Percentiles rank a stretch among this genome's conserved stretches.
phyloP scores from a whole-genome alignment of 345 rosid species.

The Dimocarpus longan region DNA sequence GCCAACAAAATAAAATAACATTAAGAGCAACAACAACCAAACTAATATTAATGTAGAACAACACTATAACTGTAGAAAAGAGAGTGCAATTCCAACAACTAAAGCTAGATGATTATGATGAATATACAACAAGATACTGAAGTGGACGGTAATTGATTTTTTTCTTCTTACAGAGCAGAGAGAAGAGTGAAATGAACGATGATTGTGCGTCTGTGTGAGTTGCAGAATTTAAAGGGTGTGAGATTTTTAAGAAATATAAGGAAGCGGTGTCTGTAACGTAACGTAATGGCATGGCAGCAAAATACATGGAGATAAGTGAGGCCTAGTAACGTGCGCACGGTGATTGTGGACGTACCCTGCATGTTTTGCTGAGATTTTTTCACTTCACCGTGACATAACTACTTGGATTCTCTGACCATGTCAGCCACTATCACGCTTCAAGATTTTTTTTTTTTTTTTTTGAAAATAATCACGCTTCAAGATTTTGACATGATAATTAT shows the following conservation, averaged over 20 bases:
- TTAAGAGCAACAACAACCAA: background rate
- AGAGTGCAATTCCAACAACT: background rate
- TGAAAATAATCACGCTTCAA: background rate
- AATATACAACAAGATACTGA: no score
- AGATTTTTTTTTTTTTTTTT: no score
- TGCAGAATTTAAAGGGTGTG: no score
- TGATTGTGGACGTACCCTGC: background rate
- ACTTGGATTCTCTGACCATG: no score
- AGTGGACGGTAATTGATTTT: background rate
- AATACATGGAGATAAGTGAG: background rate
- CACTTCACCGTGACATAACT: no score
- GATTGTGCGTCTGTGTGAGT: background rate
- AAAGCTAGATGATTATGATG: background rate
- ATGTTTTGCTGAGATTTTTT: no score
- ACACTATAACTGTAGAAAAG: background rate
- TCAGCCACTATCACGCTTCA: background rate
- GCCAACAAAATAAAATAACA: background rate
- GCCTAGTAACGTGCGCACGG: background rate
- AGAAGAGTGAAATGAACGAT: background rate
- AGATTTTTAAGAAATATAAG: no score
- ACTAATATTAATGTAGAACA: background rate
- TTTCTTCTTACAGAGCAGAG: background rate
- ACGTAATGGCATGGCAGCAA: no score
- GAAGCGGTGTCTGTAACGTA: background rate
- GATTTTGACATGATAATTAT: no score